phyloP scores from a whole-genome alignment of 345 rosid species.

The Triadica sebifera region DNA sequence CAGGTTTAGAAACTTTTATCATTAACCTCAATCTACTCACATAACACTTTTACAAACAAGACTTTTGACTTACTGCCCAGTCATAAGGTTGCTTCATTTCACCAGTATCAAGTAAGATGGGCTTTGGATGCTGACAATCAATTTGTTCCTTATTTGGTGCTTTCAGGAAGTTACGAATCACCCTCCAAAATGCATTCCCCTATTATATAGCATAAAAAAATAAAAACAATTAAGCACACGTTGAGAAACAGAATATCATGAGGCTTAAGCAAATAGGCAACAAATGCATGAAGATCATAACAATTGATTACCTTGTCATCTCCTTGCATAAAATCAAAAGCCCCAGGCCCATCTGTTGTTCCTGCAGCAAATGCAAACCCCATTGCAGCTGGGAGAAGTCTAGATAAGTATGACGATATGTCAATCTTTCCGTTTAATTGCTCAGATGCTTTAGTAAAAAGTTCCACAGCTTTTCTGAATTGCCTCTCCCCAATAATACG shows the following conservation, averaged over 20 bases:
- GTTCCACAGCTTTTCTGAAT: constrained; percentile 71
- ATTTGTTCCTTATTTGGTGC: constrained; percentile 63
- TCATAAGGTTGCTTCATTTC: constrained; percentile 94
- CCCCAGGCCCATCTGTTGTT: constrained; percentile 99
- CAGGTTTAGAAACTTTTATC: neutral
- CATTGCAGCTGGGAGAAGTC: constrained; percentile 98
- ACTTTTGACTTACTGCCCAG: constrained; percentile 76
- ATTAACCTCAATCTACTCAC: neutral
- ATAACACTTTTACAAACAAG: neutral
- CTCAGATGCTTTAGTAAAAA: constrained; percentile 81
- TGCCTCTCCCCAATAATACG: constrained; percentile 91
- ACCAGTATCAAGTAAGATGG: constrained; percentile 96
- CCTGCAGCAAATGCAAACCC: constrained; percentile 98
- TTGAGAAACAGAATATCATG: neutral
- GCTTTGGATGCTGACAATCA: constrained; percentile 88
- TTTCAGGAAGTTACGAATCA: constrained; percentile 74
- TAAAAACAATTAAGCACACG: neutral
- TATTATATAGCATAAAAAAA: constrained; percentile 23
- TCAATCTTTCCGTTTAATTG: constrained; percentile 73
- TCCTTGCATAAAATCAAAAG: constrained; percentile 97
- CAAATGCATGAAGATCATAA: constrained; percentile 3
- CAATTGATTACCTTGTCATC: constrained; percentile 61
- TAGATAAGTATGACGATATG: constrained; percentile 63
- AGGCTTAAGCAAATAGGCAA: constrained; percentile 8
- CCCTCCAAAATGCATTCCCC: constrained; percentile 96